Evolutionary conservation across 108 stramenopile genomes (phyloP).

Genomic region (Aurantiochytrium sp.): DNA sequence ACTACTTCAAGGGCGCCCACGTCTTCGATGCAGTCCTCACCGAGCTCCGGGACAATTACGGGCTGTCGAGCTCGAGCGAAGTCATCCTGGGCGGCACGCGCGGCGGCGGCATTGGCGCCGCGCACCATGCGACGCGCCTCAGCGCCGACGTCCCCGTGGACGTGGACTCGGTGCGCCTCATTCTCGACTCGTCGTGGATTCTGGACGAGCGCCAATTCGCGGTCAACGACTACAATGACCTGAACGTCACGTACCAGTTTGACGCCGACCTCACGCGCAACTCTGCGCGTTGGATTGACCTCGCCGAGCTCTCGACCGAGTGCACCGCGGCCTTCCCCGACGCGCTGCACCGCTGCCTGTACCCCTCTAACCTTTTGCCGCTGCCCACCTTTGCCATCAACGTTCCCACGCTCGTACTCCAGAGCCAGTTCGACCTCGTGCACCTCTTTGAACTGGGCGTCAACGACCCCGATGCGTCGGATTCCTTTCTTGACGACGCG

Average conservation of each 20-base stretch:
- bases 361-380: background rate
- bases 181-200: constrained; percentile 8
- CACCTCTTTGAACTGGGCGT: background rate
- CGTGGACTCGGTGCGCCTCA: background rate
- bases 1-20: background rate
- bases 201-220: background rate
- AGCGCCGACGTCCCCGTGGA: background rate
- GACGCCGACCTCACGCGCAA: background rate
- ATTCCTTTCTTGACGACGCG: background rate
- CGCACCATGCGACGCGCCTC: background rate
- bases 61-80: background rate
- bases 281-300: background rate
- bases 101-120: background rate
- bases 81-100: constrained; percentile 1
- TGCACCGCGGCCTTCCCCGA: background rate
- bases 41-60: background rate
- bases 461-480: background rate
- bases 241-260: background rate
- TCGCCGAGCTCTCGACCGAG: background rate
- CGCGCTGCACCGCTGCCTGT: background rate
- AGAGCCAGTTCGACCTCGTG: background rate
- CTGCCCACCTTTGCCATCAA: background rate
- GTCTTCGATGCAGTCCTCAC: background rate
- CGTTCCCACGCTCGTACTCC: background rate
- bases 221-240: background rate